Evolutionary conservation across 371 early-diverging fungal species (phyloP).

Genomic region (Mucor plumbeus): DNA sequence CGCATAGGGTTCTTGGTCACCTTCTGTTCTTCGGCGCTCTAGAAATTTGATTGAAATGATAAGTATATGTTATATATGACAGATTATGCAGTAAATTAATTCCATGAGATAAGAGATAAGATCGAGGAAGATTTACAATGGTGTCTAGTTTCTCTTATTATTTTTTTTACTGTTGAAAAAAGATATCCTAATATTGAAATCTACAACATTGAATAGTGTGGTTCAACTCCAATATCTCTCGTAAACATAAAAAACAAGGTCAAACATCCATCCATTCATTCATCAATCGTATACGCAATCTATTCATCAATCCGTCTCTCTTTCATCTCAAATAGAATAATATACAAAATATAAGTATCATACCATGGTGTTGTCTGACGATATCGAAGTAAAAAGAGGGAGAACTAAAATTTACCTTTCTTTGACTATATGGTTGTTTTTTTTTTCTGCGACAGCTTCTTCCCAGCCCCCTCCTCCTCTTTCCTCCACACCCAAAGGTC

Average conservation of each 20-base stretch:
- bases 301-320: neutral
- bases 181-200: neutral
- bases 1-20: constrained; percentile 90
- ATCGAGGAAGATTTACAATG: neutral
- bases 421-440: constrained; percentile 16
- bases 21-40: constrained; percentile 71
- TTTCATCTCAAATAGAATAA: neutral
- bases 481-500: neutral
- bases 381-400: constrained; percentile 30
- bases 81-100: neutral
- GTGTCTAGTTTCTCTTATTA: too few relatives aligned
- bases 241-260: neutral
- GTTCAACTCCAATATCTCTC: neutral
- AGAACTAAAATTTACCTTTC: constrained; percentile 16
- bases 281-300: neutral
- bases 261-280: constrained; percentile 15
- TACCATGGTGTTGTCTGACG: constrained; percentile 34
- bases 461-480: neutral
- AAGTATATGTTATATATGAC: neutral
- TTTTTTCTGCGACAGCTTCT: constrained; percentile 9
- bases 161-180: neutral
- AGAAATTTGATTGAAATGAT: constrained; percentile 2
- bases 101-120: neutral
- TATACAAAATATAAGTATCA: neutral
- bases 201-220: neutral